phyloP scores from a whole-genome alignment of 345 rosid species.

The Erucastrum elatum region DNA sequence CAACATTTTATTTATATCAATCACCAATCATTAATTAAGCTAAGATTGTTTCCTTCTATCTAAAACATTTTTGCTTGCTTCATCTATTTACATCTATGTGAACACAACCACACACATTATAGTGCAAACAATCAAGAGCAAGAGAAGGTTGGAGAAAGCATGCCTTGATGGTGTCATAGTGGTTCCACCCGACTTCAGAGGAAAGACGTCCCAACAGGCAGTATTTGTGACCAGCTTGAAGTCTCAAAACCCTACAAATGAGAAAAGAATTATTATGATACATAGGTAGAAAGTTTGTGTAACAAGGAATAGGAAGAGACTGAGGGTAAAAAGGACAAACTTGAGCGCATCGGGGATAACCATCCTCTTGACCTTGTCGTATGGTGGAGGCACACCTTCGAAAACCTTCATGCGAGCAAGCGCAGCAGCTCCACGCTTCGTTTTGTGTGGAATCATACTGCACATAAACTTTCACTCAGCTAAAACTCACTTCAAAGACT shows the following conservation, averaged over 20 bases:
- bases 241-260: conserved; percentile 60
- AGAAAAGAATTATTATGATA: conserved; percentile 23
- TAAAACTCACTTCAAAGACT: not conserved
- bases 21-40: not conserved
- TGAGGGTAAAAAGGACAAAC: conserved; percentile 23
- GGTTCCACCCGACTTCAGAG: conserved; percentile 86
- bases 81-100: no score
- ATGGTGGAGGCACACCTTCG: conserved; percentile 79
- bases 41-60: not conserved
- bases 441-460: conserved; percentile 85
- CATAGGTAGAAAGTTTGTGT: not conserved
- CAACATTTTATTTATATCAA: not conserved
- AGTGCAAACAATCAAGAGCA: no score
- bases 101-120: no score
- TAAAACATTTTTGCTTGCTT: not conserved
- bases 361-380: conserved; percentile 78
- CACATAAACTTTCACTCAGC: not conserved
- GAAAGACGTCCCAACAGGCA: conserved; percentile 59
- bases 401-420: conserved; percentile 68
- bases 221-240: conserved; percentile 47
- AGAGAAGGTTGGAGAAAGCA: not conserved
- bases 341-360: conserved; percentile 86
- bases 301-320: not conserved
- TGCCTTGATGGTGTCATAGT: conserved; percentile 79
- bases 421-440: conserved; percentile 77